These are phyloP conservation scores for Barnettozyma siamensis DNA, from an alignment of 805 yeast species.

Conservation along the genomic window DNA sequence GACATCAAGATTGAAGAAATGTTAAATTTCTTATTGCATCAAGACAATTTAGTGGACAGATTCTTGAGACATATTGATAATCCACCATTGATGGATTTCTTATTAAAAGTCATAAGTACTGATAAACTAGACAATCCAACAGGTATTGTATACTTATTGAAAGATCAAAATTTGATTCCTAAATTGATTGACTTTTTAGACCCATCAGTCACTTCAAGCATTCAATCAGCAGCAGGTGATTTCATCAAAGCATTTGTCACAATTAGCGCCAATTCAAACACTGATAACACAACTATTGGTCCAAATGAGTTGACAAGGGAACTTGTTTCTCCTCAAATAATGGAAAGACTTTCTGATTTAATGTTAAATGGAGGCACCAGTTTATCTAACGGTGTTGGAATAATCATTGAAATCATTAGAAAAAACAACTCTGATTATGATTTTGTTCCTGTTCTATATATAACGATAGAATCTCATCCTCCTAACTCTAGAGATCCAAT, in stretches of 20 bases:
- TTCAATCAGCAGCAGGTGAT: slow-evolving; percentile 93
- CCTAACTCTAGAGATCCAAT: slow-evolving; percentile 92
- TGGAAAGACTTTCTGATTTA: slow-evolving; percentile 60
- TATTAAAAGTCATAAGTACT: slow-evolving; percentile 83
- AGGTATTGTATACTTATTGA: slow-evolving; percentile 73
- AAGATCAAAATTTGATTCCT: slow-evolving; percentile 68
- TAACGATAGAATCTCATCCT: slow-evolving; percentile 82
- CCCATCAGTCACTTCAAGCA: slow-evolving; percentile 60
- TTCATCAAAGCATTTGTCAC: slow-evolving; percentile 91
- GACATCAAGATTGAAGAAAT: slow-evolving; percentile 86
- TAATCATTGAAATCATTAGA: slow-evolving; percentile 87
- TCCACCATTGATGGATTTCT: slow-evolving; percentile 90
- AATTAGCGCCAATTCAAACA: slow-evolving; percentile 86
- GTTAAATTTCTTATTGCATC: slow-evolving; percentile 61
- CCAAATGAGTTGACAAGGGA: slow-evolving; percentile 93
- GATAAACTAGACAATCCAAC: slow-evolving; percentile 89
- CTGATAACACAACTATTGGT: slow-evolving; percentile 87
- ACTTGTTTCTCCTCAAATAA: slow-evolving; percentile 69
- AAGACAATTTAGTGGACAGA: slow-evolving; percentile 66
- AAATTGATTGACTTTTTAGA: slow-evolving; percentile 64
- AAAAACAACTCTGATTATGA: slow-evolving; percentile 97
- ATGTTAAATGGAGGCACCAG: slow-evolving; percentile 86
- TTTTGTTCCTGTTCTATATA: slow-evolving; percentile 74
- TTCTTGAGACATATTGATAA: slow-evolving; percentile 84
- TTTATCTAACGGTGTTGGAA: slow-evolving; percentile 89